phyloP scores from a whole-genome alignment of 1,284 basidiomycete genomes.

The Wallemia ichthyophaga region DNA sequence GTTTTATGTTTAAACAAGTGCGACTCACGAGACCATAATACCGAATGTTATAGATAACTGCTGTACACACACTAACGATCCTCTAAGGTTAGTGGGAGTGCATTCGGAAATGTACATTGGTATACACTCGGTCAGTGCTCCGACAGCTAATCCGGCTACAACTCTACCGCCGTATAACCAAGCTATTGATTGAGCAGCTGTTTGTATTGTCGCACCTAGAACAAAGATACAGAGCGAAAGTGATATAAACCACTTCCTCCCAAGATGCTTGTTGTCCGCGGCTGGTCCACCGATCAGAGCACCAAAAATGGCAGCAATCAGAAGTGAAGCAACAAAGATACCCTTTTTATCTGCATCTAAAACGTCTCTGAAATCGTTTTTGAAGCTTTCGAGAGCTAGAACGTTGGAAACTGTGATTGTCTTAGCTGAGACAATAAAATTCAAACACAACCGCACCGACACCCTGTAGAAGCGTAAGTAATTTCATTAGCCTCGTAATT shows the following conservation, averaged over 20 bases:
- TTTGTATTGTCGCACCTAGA: neutral
- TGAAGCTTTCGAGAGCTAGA: neutral
- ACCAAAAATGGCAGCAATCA: neutral
- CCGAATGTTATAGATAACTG: slow-evolving; percentile 30
- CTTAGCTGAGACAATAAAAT: too few species aligned
- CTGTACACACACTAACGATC: slow-evolving; percentile 47
- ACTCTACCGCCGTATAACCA: slow-evolving; percentile 14
- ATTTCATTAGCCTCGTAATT: too few species aligned
- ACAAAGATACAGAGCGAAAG: neutral
- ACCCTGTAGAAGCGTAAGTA: too few species aligned
- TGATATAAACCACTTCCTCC: neutral
- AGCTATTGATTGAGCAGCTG: neutral
- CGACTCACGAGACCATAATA: slow-evolving; percentile 1
- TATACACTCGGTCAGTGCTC: slow-evolving; percentile 39
- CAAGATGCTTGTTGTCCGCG: neutral
- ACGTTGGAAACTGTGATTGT: neutral
- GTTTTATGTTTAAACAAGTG: too few species aligned
- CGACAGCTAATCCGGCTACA: slow-evolving; percentile 38
- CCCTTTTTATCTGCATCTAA: neutral
- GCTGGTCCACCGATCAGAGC: neutral
- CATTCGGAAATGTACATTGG: slow-evolving; percentile 47
- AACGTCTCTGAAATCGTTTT: neutral
- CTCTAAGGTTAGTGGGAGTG: slow-evolving; percentile 49
- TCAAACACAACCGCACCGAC: too few species aligned
- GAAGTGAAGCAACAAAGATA: neutral